A percentile compares a stretch with the other conserved stretches of the same genome.
phyloP scores from a whole-genome alignment of 306 rosid species.

The Medicago truncatula region MtrunA17r5.0-ANR NC_053042.1:7281001-7281500 shows the following conservation, averaged over 20 bases:
- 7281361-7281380: no score
- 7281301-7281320: no score
- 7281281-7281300: no score
- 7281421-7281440: background rate
- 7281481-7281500: background rate
- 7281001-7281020: conserved; percentile 1
- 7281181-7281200: background rate
- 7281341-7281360: no score
- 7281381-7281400: no score
- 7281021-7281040: conserved; percentile 7
- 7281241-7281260: no score
- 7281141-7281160: background rate
- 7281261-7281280: no score
- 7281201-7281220: background rate
- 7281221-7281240: no score
- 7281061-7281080: background rate
- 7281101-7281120: background rate
- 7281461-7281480: background rate
- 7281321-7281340: no score
- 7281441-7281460: background rate
- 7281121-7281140: background rate
- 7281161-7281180: background rate
- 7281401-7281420: background rate
- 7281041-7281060: background rate
- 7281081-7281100: background rate